Base-by-base conservation (phyloP, 2,329 filamentous ascomycete species). In the Pseudogymnoascus sp. region DNA sequence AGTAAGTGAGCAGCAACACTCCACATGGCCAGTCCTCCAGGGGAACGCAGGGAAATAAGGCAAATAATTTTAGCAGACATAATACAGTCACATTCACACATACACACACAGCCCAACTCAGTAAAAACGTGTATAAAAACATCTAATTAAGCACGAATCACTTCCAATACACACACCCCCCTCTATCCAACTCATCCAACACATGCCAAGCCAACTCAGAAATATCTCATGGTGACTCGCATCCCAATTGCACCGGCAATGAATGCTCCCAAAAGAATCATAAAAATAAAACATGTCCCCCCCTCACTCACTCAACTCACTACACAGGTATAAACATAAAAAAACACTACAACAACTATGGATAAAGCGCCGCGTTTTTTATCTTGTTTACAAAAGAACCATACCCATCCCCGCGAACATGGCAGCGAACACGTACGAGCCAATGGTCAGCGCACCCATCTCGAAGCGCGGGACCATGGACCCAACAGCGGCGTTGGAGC, bases 391-490 rank as follows among this genome's bases (percentile, higher is more conserved):
- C 74, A 85, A 72, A 65, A 85, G 67, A 68, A 84, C 72, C 76
- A 85, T 82, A 25, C 79, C 80, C 55, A 78, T 76, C 60, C 82
- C 83, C 2, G 80, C 79, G 39, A 82, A 69, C 28, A 79, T 71
- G 14, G 81, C 81, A 60, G 75, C 77, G 60, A 81, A 58, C 28
- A 82, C 65, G 66, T 84, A 84, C 28, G 76, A 73, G 61, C 78
- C 77, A 58, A 84, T 71, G 59, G 78, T 75, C 66, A 83, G 69
- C 14, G 76, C 66, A 49, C 79, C 78, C 52, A 76, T 72, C 41
- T 78, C 73, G 64, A 82, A 74, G 28, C 72, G 73, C 28, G 79
- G 77, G 60, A 79, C 73, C n/a, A 74, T 74, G 23, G 79, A 69
- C 64, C 73, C 74, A 55, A 72, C 73, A 22, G 77, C 76, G 62